phyloP scores from a whole-genome alignment of 2,329 filamentous ascomycete genomes.

The Fusarium denticulatum region DNA sequence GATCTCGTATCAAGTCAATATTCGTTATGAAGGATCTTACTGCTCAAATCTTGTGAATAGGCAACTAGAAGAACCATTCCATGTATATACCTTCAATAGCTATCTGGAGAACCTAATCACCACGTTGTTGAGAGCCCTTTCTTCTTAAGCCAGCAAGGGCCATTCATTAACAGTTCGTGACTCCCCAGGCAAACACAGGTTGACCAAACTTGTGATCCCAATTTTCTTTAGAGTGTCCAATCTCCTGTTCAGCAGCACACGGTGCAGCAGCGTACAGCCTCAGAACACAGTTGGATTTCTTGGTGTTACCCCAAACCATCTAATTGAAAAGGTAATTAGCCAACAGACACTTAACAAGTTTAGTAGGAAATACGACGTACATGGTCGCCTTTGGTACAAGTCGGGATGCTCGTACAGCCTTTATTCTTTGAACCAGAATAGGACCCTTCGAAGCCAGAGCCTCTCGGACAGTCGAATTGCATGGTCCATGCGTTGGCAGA shows the following conservation, averaged over 20 bases:
- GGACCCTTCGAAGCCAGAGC: background rate
- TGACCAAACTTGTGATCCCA: background rate
- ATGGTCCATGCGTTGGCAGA: background rate
- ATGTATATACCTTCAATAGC: background rate
- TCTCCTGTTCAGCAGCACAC: background rate
- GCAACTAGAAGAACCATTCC: fast-evolving
- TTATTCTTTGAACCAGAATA: background rate
- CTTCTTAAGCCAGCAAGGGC: fast-evolving
- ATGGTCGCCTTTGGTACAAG: no score
- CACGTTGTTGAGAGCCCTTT: background rate
- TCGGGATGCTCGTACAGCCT: no score
- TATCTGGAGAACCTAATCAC: no score
- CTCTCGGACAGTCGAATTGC: background rate
- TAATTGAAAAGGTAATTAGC: no score
- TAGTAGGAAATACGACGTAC: no score
- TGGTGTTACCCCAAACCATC: background rate
- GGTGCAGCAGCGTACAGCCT: background rate
- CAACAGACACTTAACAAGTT: no score
- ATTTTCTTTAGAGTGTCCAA: background rate
- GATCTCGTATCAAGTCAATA: fast-evolving
- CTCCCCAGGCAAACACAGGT: background rate
- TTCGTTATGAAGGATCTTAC: fast-evolving
- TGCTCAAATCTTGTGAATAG: fast-evolving
- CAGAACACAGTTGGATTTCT: background rate
- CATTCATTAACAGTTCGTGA: background rate